Evolutionary conservation across 78 protist species (phyloP), one percentile per base, ranked within the genome.

Genomic region (Dictyostelium firmibasis): DNA sequence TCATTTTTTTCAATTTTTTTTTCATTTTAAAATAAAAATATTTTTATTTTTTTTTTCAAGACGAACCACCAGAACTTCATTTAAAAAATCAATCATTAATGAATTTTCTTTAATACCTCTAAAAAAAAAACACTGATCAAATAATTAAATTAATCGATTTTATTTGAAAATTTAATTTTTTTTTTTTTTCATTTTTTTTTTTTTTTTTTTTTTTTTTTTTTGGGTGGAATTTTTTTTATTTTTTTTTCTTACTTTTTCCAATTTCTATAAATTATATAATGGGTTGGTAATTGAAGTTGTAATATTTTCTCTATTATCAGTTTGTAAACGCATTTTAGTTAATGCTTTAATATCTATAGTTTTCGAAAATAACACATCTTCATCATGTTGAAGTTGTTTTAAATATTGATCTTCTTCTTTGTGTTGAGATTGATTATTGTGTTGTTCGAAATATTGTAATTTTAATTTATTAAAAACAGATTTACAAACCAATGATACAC

Each of bases 271-370:
- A 50, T 70, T 31, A 4, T 33, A 72, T 72, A 72, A 72, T 16
- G 79, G 79, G 14, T 72, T 72, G 11, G 18, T 29, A 18, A 72
- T 31, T 72, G 23, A 16, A 11, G 43, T 27, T 0, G 43, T 27
- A 11, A 33, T 16, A 72, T 72, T 33, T 16, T 27, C 23, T 33
- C 10, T 33, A 14, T 72, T 72, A 33, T 72, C 79, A 72, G n/a
- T 31, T 72, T 72, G n/a, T 33, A 72, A 72, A 33, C 79, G 36
- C 79, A 72, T 72, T 72, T 72, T 72, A 18, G 79, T 72, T 33
- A 72, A 33, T 29, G 41, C 10, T 72, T 72, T 72, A 33, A 27
- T 20, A 33, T 72, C 29, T 7, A 72, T 72, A 13, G 0, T 33
- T 72, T 27, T 27, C 13, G 33, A 25, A 33, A 72, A 72, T 31